These are phyloP conservation scores for Coleophoma cylindrospora DNA, from an alignment of 2,329 filamentous ascomycete genomes.

Conservation along the genomic window DNA sequence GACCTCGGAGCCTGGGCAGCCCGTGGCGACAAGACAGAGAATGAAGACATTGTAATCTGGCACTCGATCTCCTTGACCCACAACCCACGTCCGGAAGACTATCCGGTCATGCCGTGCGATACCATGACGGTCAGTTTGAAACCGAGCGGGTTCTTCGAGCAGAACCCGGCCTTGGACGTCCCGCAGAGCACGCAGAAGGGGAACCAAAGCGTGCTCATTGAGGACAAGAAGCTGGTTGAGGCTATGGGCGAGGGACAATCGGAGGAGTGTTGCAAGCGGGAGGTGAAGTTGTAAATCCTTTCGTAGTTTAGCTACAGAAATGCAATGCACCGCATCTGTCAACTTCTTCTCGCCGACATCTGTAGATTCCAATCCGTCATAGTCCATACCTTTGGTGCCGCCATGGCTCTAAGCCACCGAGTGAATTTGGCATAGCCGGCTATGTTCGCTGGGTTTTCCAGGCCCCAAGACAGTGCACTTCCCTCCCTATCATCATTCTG, in stretches of 20 bases:
- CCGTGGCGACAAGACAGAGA: constrained; percentile 82
- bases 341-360: too few relatives aligned
- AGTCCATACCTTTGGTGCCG: too few relatives aligned
- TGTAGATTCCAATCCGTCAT: too few relatives aligned
- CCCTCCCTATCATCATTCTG: too few relatives aligned
- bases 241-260: neutral
- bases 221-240: constrained; percentile 20
- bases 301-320: too few relatives aligned
- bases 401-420: too few relatives aligned
- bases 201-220: constrained; percentile 23
- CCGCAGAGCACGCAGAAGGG: constrained; percentile 4
- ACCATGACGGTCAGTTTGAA: constrained; percentile 66
- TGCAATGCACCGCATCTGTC: too few relatives aligned
- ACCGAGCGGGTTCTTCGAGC: constrained; percentile 44
- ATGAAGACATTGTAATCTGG: constrained; percentile 84
- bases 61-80: constrained; percentile 82
- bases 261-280: neutral
- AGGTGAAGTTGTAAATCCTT: neutral
- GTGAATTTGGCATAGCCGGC: too few relatives aligned
- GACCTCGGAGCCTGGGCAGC: constrained; percentile 61
- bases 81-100: constrained; percentile 83
- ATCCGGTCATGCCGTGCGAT: constrained; percentile 81
- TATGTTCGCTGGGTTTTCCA: too few relatives aligned
- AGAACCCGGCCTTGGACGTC: constrained; percentile 44
- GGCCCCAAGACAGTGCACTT: too few relatives aligned